Evolutionary conservation across 2,329 filamentous ascomycete genomes (phyloP), one percentile per base, ranked within the genome.

Genomic region (Zopfia rhizophila): DNA sequence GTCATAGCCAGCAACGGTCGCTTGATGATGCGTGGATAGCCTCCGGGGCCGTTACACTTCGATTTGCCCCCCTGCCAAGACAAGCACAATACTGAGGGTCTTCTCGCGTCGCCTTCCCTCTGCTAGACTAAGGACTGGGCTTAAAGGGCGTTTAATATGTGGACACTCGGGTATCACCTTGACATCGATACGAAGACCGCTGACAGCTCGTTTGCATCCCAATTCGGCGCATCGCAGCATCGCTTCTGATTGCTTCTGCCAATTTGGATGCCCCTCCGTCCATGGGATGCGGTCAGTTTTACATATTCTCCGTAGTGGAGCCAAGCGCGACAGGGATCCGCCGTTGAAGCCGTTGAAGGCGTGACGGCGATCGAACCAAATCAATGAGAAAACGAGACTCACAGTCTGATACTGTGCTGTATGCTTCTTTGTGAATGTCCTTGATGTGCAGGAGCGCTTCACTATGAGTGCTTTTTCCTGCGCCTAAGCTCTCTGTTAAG

Each of bases 221-320:
- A 23, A 29, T 37, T 37, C 7, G 30, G 38, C 12, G 17, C 12
- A 45, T 27, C 27, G 25, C 35, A 43, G 35, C 33, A 19, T n/a
- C n/a, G n/a, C n/a, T n/a, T n/a, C n/a, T n/a, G n/a, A n/a, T n/a
- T 32, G 21, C 18, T 14, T 7, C 27, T 33, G 19, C 27, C 38
- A 36, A 48, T 53, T 39, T 55, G 43, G 54, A 47, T 30, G 48
- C 45, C 41, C 46, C 29, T 47, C n/a, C 46, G 40, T 48, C 33
- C 42, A 47, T 23, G 43, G 32, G 46, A 51, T 31, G 38, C 24
- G 44, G 30, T n/a, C n/a, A n/a, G n/a, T 31, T 54, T 45, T 31
- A 46, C 44, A 43, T 51, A 46, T 55, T 48, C 48, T 52, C 54
- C 51, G 51, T 48, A 55, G 55, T 51, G 55, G 53, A 49, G 56